Percentiles rank a stretch among this genome's conserved stretches.
Evolutionary conservation across 768 basidiomycete species (phyloP).

Genomic region (Naganishia kalamii): DNA sequence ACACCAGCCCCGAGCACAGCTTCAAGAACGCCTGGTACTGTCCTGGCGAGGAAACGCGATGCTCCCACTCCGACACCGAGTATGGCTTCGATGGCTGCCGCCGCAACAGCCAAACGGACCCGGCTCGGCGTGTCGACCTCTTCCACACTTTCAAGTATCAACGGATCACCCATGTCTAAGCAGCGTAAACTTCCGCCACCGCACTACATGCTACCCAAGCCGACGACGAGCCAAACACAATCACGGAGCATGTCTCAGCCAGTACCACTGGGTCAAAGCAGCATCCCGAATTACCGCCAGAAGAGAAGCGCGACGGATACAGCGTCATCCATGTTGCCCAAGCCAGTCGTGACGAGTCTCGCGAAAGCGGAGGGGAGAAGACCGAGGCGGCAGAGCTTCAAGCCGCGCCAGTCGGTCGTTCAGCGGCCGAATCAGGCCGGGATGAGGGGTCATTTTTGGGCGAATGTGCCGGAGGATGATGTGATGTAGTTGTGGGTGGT

Average conservation of each 20-base stretch:
- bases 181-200: neutral
- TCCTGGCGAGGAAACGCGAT: conserved; percentile 30
- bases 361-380: conserved; percentile 9
- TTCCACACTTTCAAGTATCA: neutral
- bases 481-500: conserved; percentile 7
- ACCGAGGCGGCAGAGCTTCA: conserved; percentile 20
- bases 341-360: conserved; percentile 5
- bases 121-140: conserved; percentile 2
- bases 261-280: conserved; percentile 2
- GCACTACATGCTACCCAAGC: conserved; percentile 1
- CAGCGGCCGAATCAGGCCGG: neutral
- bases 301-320: conserved; percentile 1
- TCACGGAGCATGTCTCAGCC: conserved; percentile 5
- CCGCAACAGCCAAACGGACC: conserved; percentile 10
- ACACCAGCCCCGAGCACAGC: conserved; percentile 22
- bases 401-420: conserved; percentile 16
- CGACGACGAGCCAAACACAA: neutral
- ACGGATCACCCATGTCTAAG: conserved; percentile 6
- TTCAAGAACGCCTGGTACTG: conserved; percentile 19
- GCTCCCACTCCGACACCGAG: conserved; percentile 41
- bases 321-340: neutral
- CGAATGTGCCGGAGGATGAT: conserved; percentile 10
- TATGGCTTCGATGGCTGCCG: conserved; percentile 9
- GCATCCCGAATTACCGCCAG: conserved; percentile 6
- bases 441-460: conserved; percentile 7